A percentile compares a stretch with the other conserved stretches of the same genome.
Evolutionary conservation across 768 basidiomycete genomes (phyloP).

Genomic region (Hirschioporus abietinus): DNA sequence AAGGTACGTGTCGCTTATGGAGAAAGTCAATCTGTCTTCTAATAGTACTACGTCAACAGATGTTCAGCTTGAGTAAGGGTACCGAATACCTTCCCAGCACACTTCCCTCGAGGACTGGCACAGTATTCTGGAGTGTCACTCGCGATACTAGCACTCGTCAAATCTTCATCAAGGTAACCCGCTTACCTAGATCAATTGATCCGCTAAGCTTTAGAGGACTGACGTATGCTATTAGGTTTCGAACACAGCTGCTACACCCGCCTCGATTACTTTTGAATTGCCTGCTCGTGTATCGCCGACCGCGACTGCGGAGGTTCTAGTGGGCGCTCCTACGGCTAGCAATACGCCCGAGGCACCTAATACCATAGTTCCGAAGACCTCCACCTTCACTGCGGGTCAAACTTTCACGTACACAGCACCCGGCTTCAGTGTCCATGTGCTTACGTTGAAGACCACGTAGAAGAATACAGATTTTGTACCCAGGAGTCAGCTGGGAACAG

Average conservation of each 20-base stretch:
- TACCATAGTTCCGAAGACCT: slow-evolving; percentile 40
- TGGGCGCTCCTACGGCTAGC: slow-evolving; percentile 43
- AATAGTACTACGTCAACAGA: slow-evolving; percentile 32
- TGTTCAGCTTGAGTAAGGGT: slow-evolving; percentile 59
- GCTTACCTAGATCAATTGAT: slow-evolving; percentile 1
- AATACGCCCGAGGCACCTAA: slow-evolving; percentile 51
- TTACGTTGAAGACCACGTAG: slow-evolving; percentile 20
- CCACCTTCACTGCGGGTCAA: slow-evolving; percentile 40
- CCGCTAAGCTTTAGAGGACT: background rate
- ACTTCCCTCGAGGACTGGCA: slow-evolving; percentile 40
- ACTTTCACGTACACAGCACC: slow-evolving; percentile 53
- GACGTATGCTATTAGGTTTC: slow-evolving; percentile 37
- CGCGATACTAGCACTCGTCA: slow-evolving; percentile 26
- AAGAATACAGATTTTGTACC: background rate
- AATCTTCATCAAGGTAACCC: slow-evolving; percentile 53
- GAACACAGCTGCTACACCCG: slow-evolving; percentile 40
- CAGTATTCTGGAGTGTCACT: slow-evolving; percentile 59
- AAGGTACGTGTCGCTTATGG: slow-evolving; percentile 31
- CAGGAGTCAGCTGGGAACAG: background rate
- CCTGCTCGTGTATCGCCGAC: slow-evolving; percentile 44
- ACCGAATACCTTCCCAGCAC: slow-evolving; percentile 62
- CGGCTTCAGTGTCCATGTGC: slow-evolving; percentile 36
- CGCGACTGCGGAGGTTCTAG: slow-evolving; percentile 45
- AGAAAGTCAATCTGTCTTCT: background rate
- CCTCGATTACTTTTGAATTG: slow-evolving; percentile 44